Percentiles rank a stretch among this genome's conserved stretches.
These are phyloP conservation scores for Yarrowia alimentaria DNA, from an alignment of 805 yeast genomes.

Conservation along the genomic window DNA sequence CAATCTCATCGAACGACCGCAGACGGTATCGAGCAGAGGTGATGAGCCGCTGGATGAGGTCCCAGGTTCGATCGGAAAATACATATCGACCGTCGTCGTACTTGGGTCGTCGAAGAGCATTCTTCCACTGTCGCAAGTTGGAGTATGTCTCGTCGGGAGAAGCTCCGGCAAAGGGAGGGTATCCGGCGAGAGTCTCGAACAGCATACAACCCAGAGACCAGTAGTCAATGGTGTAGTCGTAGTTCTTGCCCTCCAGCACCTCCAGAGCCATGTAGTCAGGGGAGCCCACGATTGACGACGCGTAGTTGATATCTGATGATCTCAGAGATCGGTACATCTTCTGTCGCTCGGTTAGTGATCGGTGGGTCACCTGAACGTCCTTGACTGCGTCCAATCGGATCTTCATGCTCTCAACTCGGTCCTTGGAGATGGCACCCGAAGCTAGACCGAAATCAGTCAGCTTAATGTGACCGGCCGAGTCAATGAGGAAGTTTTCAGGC, in stretches of 20 bases:
- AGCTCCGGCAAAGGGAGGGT: conserved; percentile 95
- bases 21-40: conserved; percentile 75
- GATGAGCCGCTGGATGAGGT: conserved; percentile 70
- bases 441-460: conserved; percentile 96
- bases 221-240: conserved; percentile 95
- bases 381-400: conserved; percentile 62
- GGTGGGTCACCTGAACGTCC: conserved; percentile 66
- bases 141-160: conserved; percentile 92
- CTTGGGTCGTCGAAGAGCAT: conserved; percentile 82
- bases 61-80: conserved; percentile 96
- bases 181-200: conserved; percentile 93
- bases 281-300: conserved; percentile 94
- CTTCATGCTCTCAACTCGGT: conserved; percentile 90
- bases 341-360: conserved; percentile 84
- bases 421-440: conserved; percentile 90
- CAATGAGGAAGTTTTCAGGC: conserved; percentile 90
- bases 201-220: conserved; percentile 99
- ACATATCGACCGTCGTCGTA: conserved; percentile 88
- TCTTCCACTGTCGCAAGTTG: conserved; percentile 89
- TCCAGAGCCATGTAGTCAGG: conserved; percentile 99
- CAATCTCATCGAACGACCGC: conserved; percentile 76
- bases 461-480: conserved; percentile 86
- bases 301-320: conserved; percentile 71
- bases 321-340: conserved; percentile 75
- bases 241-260: conserved; percentile 88